Evolutionary conservation across 164 flowering plant genomes (phyloP), one percentile per base, ranked within the genome.

Genomic region (Pachysandra terminalis): DNA sequence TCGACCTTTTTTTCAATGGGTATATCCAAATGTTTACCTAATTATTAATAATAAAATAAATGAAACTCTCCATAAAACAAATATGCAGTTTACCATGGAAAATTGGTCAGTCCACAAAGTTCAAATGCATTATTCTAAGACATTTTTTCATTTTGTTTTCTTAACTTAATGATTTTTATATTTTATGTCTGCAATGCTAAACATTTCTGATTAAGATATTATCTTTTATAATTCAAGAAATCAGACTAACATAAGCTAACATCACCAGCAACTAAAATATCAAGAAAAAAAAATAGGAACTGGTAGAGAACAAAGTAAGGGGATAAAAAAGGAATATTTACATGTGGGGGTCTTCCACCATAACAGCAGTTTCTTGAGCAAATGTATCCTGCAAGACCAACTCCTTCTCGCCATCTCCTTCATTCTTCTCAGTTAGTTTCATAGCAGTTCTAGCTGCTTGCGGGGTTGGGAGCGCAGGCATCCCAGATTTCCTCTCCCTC

Each of bases 271-370:
- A 57, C 24, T 66, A 23, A 55, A 16, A 26, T 24, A 17, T 22
- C 0, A 22, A 49, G 4, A 23, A 40, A 28, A 0, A 19, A n/a
- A 5, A 28, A 45, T n/a, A 48, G 63, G 27, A 58, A 12, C 7
- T 3, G 37, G 7, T 32, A 32, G 37, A 32, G 3, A 32, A 32
- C 37, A 32, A 32, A 32, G 7, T 32, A 66, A 41, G 1, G n/a
- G 37, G 27, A 13, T 0, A 24, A 45, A 55, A 56, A 21, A 6
- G 58, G 19, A 32, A 40, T 4, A 68, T 64, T 59, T 78, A 95
- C 98, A 92, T 90, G 74, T 92, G 89, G 21, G 97, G 99, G 66
- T 95, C 97, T 85, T 92, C 99, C 22, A 84, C 87, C 81, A 89
- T 76, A 71, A 92, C 99, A 61, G 99, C 99, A 71, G 97, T 95